A percentile compares a stretch with the other conserved stretches of the same genome.
Conservation (phyloP, 306 rosid genomes). For the Prunus persica region Prunus_persica_NCBIv2 NC_034016.1:8826501-8827000, state of each 20-base stretch:
- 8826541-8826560: conserved; percentile 21
- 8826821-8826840: too few relatives aligned
- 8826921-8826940: background rate
- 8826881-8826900: background rate
- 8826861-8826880: background rate
- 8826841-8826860: too few relatives aligned
- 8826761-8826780: background rate
- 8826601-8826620: background rate
- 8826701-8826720: background rate
- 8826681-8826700: background rate
- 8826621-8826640: background rate
- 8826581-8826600: background rate
- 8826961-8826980: background rate
- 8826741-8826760: background rate
- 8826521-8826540: conserved; percentile 31
- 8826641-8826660: background rate
- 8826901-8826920: background rate
- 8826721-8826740: background rate
- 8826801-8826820: too few relatives aligned
- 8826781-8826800: too few relatives aligned
- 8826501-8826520: conserved; percentile 29
- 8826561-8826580: conserved; percentile 18
- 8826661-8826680: background rate
- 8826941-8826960: too few relatives aligned
- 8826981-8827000: too few relatives aligned